These are phyloP conservation scores for Ceratocystis harringtonii DNA, from an alignment of 2,329 filamentous ascomycete genomes.

Conservation along the genomic window DNA sequence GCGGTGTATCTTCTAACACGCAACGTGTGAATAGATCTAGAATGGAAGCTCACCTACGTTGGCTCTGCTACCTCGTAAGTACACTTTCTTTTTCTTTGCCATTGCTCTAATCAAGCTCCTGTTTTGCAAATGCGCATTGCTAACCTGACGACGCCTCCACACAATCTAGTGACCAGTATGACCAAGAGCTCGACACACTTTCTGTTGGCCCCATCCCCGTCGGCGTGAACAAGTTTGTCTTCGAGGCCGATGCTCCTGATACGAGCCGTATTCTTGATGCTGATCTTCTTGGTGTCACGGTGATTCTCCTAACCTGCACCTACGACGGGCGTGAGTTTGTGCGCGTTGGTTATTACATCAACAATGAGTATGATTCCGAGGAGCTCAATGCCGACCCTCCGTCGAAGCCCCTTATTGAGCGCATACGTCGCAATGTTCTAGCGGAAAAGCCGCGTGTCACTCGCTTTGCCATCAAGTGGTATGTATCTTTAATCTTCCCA, in stretches of 20 bases:
- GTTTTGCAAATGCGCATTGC: conserved; percentile 17
- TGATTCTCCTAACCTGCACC: conserved; percentile 88
- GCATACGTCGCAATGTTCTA: conserved; percentile 79
- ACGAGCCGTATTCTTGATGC: conserved; percentile 81
- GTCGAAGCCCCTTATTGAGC: conserved; percentile 80
- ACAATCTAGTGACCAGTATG: conserved; percentile 64
- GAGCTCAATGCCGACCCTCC: conserved; percentile 81
- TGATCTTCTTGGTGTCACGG: conserved; percentile 92
- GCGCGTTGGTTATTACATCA: conserved; percentile 96
- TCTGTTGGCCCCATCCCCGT: conserved; percentile 95
- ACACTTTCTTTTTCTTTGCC: conserved; percentile 18
- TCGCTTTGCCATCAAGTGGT: conserved; percentile 98
- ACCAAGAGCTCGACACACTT: conserved; percentile 94
- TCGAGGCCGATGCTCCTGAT: conserved; percentile 87
- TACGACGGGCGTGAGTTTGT: conserved; percentile 97
- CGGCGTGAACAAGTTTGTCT: conserved; percentile 96
- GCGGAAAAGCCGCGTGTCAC: conserved; percentile 96
- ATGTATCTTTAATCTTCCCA: conserved; percentile 24
- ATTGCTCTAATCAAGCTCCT: conserved; percentile 18
- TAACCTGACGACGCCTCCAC: background rate
- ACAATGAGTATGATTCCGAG: conserved; percentile 95
- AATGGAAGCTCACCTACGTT: conserved; percentile 99
- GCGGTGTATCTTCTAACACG: conserved; percentile 18
- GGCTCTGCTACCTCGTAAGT: conserved; percentile 92
- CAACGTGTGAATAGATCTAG: conserved; percentile 51